Percentiles rank a stretch among this genome's conserved stretches.
Conservation (phyloP, 345 rosid species). For the Schrenkiella parvula region DNA sequence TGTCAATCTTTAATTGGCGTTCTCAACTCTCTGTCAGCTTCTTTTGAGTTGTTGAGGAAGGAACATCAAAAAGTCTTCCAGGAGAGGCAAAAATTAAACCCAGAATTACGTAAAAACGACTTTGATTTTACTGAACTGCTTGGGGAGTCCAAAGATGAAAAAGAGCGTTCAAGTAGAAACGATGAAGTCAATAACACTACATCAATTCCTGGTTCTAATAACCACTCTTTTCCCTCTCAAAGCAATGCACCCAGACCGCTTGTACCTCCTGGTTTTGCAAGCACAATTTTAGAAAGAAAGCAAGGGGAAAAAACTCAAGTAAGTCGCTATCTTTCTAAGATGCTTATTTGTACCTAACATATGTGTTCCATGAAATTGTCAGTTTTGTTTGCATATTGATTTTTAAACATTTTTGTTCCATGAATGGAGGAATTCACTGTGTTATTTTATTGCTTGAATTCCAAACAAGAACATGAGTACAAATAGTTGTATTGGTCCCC, state of each 20-base stretch:
- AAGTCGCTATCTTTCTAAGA: constrained; percentile 47
- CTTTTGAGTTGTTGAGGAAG: constrained; percentile 94
- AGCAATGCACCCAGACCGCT: constrained; percentile 75
- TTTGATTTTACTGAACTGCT: constrained; percentile 61
- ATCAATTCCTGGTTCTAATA: constrained; percentile 24
- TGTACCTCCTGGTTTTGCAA: constrained; percentile 93
- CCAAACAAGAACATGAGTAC: background rate
- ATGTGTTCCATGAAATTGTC: background rate
- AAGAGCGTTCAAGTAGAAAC: constrained; percentile 38
- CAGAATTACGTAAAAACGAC: constrained; percentile 51
- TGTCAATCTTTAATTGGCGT: constrained; percentile 17
- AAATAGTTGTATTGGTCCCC: background rate
- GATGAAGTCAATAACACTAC: constrained; percentile 41
- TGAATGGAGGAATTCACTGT: background rate
- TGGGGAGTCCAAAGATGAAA: constrained; percentile 63
- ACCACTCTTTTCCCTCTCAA: constrained; percentile 41
- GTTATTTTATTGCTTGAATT: background rate
- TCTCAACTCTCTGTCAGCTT: constrained; percentile 47
- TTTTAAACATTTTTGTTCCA: background rate
- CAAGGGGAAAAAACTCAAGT: constrained; percentile 44
- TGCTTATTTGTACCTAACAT: constrained; percentile 20
- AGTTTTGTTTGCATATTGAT: constrained; percentile 6
- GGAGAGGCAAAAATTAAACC: constrained; percentile 68
- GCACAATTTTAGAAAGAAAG: constrained; percentile 44
- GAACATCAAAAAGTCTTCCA: constrained; percentile 83